These are phyloP conservation scores for Rosa hybrid DNA, from an alignment of 331 rosid species.

Conservation along the genomic window DNA sequence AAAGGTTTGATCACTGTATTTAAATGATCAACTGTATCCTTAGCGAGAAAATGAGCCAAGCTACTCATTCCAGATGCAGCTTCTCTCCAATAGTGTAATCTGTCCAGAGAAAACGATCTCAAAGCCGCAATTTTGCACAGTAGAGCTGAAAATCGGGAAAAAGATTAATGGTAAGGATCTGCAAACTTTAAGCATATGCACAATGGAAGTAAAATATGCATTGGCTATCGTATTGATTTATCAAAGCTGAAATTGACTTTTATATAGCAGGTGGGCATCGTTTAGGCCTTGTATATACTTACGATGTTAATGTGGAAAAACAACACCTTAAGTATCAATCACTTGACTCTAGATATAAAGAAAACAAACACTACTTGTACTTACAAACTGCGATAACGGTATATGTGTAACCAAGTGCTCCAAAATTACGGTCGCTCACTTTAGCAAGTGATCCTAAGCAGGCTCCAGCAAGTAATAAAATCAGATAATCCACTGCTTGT, in stretches of 20 bases:
- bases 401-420: conserved; percentile 68
- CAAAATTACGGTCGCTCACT: conserved; percentile 65
- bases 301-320: neutral
- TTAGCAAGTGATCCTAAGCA: conserved; percentile 83
- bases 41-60: conserved; percentile 92
- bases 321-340: neutral
- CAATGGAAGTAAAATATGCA: neutral
- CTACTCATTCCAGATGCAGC: conserved; percentile 91
- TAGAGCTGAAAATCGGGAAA: conserved; percentile 60
- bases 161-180: conserved; percentile 5
- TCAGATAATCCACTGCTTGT: conserved; percentile 84
- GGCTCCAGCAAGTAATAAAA: conserved; percentile 89
- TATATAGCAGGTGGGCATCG: neutral
- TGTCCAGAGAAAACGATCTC: conserved; percentile 87
- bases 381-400: conserved; percentile 91
- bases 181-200: neutral
- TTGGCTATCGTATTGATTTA: neutral
- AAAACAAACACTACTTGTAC: conserved; percentile 20
- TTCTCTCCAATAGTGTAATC: conserved; percentile 82
- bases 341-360: too few species aligned
- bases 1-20: conserved; percentile 80
- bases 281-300: neutral
- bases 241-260: neutral
- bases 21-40: conserved; percentile 85
- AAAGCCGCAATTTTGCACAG: conserved; percentile 90